Evolutionary conservation across 2,329 filamentous ascomycete genomes (phyloP).

Genomic region (Colletotrichum australisinense): DNA sequence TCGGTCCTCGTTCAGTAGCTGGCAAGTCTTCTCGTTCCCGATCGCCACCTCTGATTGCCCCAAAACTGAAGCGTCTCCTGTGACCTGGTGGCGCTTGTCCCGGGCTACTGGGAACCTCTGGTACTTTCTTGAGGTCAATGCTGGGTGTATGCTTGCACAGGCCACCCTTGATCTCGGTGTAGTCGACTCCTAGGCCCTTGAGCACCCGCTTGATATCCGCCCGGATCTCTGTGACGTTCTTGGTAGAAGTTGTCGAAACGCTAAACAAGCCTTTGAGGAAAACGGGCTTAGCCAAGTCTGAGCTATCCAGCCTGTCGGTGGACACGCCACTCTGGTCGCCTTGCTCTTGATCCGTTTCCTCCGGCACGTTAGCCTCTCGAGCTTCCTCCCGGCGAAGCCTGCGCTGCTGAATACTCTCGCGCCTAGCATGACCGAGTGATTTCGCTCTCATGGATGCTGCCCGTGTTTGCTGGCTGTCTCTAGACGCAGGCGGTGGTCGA

Average conservation of each 20-base stretch:
- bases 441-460: slow-evolving; percentile 80
- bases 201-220: slow-evolving; percentile 91
- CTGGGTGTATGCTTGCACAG: slow-evolving; percentile 89
- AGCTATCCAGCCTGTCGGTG: slow-evolving; percentile 71
- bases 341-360: slow-evolving; percentile 86
- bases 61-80: slow-evolving; percentile 85
- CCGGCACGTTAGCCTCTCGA: slow-evolving; percentile 82
- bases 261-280: slow-evolving; percentile 97
- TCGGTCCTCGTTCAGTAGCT: slow-evolving; percentile 60
- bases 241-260: slow-evolving; percentile 94
- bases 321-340: slow-evolving; percentile 70
- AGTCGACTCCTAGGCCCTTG: slow-evolving; percentile 89
- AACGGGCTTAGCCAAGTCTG: slow-evolving; percentile 90
- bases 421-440: slow-evolving; percentile 87
- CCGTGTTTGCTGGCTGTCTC: slow-evolving; percentile 62
- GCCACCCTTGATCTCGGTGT: slow-evolving; percentile 90
- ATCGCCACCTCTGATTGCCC: slow-evolving; percentile 70
- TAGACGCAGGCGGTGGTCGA: slow-evolving; percentile 62
- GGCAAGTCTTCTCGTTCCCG: slow-evolving; percentile 79
- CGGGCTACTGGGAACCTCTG: slow-evolving; percentile 72
- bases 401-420: slow-evolving; percentile 92
- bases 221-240: slow-evolving; percentile 86
- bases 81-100: slow-evolving; percentile 66
- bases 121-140: slow-evolving; percentile 83
- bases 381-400: slow-evolving; percentile 79